Evolutionary conservation across 225 moss, liverwort and hornwort genomes (phyloP).

Genomic region (Marchantia polymorpha): DNA sequence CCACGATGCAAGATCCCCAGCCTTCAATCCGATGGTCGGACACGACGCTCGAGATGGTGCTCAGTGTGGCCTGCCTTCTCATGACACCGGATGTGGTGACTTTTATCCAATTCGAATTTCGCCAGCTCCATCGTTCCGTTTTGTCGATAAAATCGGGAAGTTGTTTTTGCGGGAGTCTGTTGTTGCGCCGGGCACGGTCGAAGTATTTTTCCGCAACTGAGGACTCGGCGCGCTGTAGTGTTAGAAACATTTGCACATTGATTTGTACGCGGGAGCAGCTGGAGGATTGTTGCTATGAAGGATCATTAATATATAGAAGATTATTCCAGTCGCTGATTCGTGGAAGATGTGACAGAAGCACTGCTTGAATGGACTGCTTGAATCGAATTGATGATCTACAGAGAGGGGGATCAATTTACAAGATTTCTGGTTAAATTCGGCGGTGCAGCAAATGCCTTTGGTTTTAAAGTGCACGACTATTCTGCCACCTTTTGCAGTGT

Average conservation of each 20-base stretch:
- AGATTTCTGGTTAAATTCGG: too few relatives aligned
- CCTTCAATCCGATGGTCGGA: neutral
- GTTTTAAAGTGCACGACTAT: neutral
- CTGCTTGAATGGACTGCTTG: neutral
- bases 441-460: slow-evolving; percentile 5
- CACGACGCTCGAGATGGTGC: neutral
- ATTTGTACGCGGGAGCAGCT: neutral
- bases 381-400: neutral
- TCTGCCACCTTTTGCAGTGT: neutral
- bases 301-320: too few relatives aligned
- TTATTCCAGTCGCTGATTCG: neutral
- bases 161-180: neutral
- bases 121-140: neutral
- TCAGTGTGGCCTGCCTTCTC: neutral
- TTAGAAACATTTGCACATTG: neutral
- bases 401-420: neutral
- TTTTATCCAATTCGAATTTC: neutral
- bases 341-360: neutral
- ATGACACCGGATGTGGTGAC: too few relatives aligned
- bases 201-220: neutral
- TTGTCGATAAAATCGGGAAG: neutral
- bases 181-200: neutral
- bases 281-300: neutral
- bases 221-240: too few relatives aligned
- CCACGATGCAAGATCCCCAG: neutral